These are phyloP conservation scores for Petrea volubilis DNA, from an alignment of 257 asterid species.

Conservation along the genomic window DNA sequence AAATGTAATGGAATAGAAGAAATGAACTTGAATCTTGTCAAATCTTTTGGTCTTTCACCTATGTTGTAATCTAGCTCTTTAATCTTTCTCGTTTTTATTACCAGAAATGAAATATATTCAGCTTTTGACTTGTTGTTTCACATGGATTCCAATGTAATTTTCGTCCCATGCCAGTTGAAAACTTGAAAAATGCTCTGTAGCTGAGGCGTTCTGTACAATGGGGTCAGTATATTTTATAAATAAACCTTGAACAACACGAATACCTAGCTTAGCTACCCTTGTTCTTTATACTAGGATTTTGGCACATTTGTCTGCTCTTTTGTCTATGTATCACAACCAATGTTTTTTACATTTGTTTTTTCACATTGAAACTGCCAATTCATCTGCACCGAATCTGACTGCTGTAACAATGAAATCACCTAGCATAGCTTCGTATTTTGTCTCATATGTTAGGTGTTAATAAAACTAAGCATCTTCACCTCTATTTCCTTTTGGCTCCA, in stretches of 20 bases:
- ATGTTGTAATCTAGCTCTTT: too few relatives aligned
- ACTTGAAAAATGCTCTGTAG: neutral
- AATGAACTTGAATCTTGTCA: too few relatives aligned
- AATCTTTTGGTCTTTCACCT: too few relatives aligned
- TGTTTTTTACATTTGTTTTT: neutral
- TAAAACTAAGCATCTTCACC: conserved; percentile 8
- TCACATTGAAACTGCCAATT: conserved; percentile 18
- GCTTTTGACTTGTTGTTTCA: conserved; percentile 12
- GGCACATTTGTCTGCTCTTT: neutral
- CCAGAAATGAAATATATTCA: too few relatives aligned
- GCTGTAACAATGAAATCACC: conserved; percentile 12
- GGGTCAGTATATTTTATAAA: conserved; percentile 16
- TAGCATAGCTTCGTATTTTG: conserved; percentile 16
- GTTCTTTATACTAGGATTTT: conserved; percentile 23
- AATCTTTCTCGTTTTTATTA: too few relatives aligned
- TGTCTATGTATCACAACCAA: neutral
- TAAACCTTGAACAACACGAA: conserved; percentile 9
- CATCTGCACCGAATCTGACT: conserved; percentile 23
- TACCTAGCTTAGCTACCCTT: neutral
- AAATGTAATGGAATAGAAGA: too few relatives aligned
- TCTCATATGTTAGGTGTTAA: conserved; percentile 21
- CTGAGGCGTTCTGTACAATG: conserved; percentile 10
- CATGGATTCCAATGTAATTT: neutral
- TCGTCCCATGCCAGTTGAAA: neutral
- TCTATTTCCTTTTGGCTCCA: conserved; percentile 23